Conservation (phyloP, 2,329 filamentous ascomycete genomes). For the Sclerotinia nivalis region DNA sequence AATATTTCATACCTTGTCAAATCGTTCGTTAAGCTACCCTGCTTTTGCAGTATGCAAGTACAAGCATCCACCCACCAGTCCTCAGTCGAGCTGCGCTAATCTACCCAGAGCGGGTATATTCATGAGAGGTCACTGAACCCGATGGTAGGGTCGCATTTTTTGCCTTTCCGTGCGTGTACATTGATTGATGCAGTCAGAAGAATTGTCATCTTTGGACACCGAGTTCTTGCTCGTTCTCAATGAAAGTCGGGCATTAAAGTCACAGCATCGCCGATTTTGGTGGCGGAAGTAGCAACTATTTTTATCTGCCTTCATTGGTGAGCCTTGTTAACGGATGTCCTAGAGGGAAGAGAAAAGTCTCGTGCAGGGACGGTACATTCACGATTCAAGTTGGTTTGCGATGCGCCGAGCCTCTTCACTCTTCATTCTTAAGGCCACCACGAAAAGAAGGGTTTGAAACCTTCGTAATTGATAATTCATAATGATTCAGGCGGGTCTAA, state of each 20-base stretch:
- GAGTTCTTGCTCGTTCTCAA: conserved; percentile 21
- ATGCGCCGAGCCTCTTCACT: conserved; percentile 26
- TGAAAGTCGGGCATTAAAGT: conserved; percentile 23
- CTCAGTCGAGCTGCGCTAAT: not conserved
- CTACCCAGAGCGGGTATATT: conserved; percentile 19
- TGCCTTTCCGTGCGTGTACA: conserved; percentile 12
- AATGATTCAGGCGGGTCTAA: conserved; percentile 28
- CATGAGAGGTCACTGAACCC: conserved; percentile 20
- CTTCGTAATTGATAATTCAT: conserved; percentile 25
- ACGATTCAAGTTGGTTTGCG: conserved; percentile 22
- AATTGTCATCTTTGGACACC: conserved; percentile 7
- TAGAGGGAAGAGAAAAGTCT: not conserved
- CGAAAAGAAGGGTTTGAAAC: conserved; percentile 8
- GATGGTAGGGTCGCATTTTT: conserved; percentile 5
- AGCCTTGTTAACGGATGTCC: conserved; percentile 5
- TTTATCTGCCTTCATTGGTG: conserved; percentile 2
- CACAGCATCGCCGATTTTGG: conserved; percentile 21
- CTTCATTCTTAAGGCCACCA: conserved; percentile 15
- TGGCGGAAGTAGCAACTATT: conserved; percentile 26
- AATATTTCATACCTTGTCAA: conserved; percentile 17
- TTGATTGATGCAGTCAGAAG: conserved; percentile 21
- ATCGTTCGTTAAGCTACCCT: conserved; percentile 8
- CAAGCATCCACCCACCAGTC: conserved; percentile 25
- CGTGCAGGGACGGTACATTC: conserved; percentile 21
- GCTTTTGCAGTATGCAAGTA: conserved; percentile 25